These are phyloP conservation scores for Fusarium duplospermum DNA, from an alignment of 2,329 filamentous ascomycete genomes.

Conservation along the genomic window DNA sequence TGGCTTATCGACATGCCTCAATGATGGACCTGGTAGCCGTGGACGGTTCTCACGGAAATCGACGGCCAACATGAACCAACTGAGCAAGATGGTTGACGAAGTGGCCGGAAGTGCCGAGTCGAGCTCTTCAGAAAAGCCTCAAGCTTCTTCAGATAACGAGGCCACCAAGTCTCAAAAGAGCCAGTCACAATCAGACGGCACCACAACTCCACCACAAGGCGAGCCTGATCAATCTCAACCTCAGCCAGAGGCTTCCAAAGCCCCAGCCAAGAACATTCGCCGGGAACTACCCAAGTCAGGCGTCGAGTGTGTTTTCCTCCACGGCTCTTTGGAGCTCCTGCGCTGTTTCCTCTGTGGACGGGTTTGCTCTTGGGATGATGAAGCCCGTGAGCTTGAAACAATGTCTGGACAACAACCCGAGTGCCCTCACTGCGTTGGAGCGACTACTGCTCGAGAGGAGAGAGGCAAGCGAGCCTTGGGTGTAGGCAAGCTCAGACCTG, in stretches of 20 bases:
- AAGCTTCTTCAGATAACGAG: slow-evolving; percentile 34
- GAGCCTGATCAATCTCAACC: slow-evolving; percentile 39
- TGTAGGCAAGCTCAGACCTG: slow-evolving; percentile 75
- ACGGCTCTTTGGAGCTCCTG: slow-evolving; percentile 74
- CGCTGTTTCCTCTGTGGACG: slow-evolving; percentile 72
- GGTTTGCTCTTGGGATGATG: slow-evolving; percentile 70
- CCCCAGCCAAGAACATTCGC: slow-evolving; percentile 33
- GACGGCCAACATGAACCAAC: slow-evolving; percentile 49
- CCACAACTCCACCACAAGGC: slow-evolving; percentile 12
- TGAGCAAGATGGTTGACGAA: slow-evolving; percentile 54
- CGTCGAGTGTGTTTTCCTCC: slow-evolving; percentile 76
- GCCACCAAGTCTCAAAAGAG: slow-evolving; percentile 27
- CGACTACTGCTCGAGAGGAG: slow-evolving; percentile 71
- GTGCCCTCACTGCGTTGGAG: slow-evolving; percentile 73
- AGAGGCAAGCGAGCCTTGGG: slow-evolving; percentile 75
- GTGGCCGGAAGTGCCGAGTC: slow-evolving; percentile 33
- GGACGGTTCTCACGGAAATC: slow-evolving; percentile 68
- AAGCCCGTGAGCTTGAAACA: slow-evolving; percentile 65
- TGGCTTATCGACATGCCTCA: slow-evolving; percentile 72
- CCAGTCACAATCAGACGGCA: slow-evolving; percentile 27
- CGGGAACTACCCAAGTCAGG: slow-evolving; percentile 53
- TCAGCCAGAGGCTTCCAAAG: slow-evolving; percentile 32
- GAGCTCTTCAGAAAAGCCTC: slow-evolving; percentile 37
- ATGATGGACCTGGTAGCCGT: slow-evolving; percentile 70
- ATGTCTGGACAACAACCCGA: slow-evolving; percentile 74